Evolutionary conservation across 305 asterid species (phyloP), one percentile per base, ranked within the genome.

Genomic region (Euphrasia arctica): DNA sequence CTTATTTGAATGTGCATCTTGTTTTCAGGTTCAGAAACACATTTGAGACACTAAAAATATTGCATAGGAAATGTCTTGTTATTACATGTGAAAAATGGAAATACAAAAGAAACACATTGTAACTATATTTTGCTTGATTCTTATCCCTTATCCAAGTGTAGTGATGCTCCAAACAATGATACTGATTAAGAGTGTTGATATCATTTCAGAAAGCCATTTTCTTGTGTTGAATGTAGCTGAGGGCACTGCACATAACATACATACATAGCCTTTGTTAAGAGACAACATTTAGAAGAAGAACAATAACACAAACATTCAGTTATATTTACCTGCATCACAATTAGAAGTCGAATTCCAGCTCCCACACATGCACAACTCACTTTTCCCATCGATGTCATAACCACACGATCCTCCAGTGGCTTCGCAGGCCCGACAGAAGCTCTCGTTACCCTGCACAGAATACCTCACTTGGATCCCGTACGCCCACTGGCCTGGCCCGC

Each of bases 351-450:
- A 89, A 59, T 92, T 92, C 96, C 95, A 85, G 22, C 62, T 71
- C 27, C 83, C 93, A 75, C 97, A 92, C 81, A 89, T 77, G 75
- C 98, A 92, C 77, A 82, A 58, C 64, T 79, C 81, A 65, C 48
- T 76, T 45, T 79, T 65, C 27, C 64, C 78, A 42, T 61, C 79
- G 58, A 66, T 34, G 5, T 83, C 79, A 72, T 82, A 84, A 4
- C 98, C 98, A 76, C 98, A 92, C 0, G 86, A 72, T 41, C 98
- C 98, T 34, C 97, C 93, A 0, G 97, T 92, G 32, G 98, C 90
- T 34, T 85, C 95, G 61, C 98, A 92, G 36, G 87, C 87, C 75
- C 83, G 80, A 66, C 98, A 92, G 18, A 85, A 87, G 10, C 64
- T 55, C 60, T 68, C 88, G 64, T 55, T 79, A 48, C 84, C 96